Evolutionary conservation across 768 basidiomycete species (phyloP).

Genomic region (Auriscalpium vulgare): DNA sequence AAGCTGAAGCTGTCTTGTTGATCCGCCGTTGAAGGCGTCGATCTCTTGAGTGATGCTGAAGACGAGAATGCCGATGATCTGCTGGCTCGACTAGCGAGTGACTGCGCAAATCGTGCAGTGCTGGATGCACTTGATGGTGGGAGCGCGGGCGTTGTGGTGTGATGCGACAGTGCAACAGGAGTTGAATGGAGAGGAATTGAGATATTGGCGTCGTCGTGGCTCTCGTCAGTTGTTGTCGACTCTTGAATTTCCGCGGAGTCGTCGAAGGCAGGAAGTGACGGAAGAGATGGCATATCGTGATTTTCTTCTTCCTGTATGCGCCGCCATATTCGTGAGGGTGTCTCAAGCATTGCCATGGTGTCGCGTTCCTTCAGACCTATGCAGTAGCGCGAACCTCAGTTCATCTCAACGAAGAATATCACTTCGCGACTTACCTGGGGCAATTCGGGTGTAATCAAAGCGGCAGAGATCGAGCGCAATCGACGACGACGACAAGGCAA

Average conservation of each 20-base stretch:
- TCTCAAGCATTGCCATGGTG: constrained; percentile 38
- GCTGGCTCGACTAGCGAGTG: constrained; percentile 38
- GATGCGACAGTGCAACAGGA: constrained; percentile 44
- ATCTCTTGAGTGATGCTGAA: constrained; percentile 7
- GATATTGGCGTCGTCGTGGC: constrained; percentile 32
- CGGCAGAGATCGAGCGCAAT: neutral
- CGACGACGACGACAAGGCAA: neutral
- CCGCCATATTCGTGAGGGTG: constrained; percentile 79
- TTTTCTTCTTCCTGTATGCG: constrained; percentile 73
- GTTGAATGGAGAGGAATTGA: constrained; percentile 60
- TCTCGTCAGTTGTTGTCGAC: constrained; percentile 27
- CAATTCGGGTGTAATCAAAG: neutral
- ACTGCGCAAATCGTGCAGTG: constrained; percentile 43
- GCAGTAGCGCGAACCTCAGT: neutral
- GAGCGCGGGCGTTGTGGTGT: constrained; percentile 41
- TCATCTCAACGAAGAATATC: neutral
- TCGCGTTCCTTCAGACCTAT: neutral
- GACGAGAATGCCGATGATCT: constrained; percentile 27
- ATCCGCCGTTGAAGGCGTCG: neutral
- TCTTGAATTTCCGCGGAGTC: constrained; percentile 41
- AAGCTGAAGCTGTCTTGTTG: constrained; percentile 33
- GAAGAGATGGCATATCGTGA: constrained; percentile 73
- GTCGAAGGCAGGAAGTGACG: constrained; percentile 66
- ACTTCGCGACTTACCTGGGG: neutral
- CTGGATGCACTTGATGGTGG: constrained; percentile 45